phyloP scores from a whole-genome alignment of 371 early-diverging fungal species.

The Mucor circinelloides region DNA sequence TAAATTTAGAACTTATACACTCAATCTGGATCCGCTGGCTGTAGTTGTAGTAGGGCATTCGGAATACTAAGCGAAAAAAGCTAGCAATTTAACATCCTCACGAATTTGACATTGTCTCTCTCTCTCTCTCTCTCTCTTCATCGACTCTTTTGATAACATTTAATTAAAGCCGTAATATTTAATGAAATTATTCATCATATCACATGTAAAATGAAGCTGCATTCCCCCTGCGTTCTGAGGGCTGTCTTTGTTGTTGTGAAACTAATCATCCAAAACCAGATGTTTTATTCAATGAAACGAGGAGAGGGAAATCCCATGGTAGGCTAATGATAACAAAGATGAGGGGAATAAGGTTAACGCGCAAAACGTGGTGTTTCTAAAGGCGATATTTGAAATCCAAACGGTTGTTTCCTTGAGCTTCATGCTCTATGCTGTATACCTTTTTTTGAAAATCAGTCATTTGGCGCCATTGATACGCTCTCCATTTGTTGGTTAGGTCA shows the following conservation, averaged over 20 bases:
- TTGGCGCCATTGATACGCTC: slow-evolving; percentile 30
- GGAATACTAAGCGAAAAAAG: neutral
- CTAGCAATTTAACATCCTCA: neutral
- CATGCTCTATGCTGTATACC: slow-evolving; percentile 29
- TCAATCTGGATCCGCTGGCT: slow-evolving; percentile 10
- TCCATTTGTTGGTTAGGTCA: slow-evolving; percentile 30
- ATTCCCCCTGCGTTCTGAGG: no score
- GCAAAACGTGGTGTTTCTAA: neutral
- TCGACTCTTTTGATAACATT: no score
- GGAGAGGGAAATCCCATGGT: neutral
- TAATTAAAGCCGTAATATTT: no score
- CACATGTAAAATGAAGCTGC: no score
- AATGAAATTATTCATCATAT: no score
- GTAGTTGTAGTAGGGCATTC: neutral
- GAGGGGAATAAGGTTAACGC: neutral
- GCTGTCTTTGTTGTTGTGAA: neutral
- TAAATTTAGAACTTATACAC: neutral
- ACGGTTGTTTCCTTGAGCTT: slow-evolving; percentile 26
- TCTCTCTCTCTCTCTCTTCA: no score
- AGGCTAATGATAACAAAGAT: no score
- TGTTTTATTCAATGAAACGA: neutral
- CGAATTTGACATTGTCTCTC: no score
- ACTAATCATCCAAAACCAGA: neutral
- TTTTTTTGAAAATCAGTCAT: slow-evolving; percentile 33
- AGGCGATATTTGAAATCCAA: slow-evolving; percentile 2